Base-by-base conservation (phyloP, 2,329 filamentous ascomycete species). In the Colletotrichum tropicicola region DNA sequence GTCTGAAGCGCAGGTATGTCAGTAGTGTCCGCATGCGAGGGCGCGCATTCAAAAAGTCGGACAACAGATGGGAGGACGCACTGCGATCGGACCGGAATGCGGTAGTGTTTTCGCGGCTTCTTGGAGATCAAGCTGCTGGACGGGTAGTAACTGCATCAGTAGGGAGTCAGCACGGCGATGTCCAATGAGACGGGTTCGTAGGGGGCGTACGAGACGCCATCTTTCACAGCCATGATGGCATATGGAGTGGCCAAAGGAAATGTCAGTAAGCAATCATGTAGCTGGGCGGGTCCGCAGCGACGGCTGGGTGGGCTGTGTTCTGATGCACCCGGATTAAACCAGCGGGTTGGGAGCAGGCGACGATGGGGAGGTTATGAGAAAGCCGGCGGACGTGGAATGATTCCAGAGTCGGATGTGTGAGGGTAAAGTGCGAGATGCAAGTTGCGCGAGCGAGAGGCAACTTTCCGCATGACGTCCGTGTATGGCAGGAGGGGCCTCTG, bases 61-160 rank as follows among this genome's bases (percentile, higher is more conserved):
- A 27, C 5, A 48, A 49, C 27, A 19, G 15, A 15, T 28, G 51
- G 57, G 49, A 53, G 54, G 45, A 56, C 53, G 32, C 49, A 92
- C 88, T 87, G 86, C 52, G 89, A 89, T 53, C 85, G 85, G 70
- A 93, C 89, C 45, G 83, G 84, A 67, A 89, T 85, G 48, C 87
- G 87, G 74, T 91, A 93, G 75, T 91, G 91, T 70, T 86, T 90
- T 73, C 89, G 87, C 67, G 85, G 85, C 51, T 79, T 82, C 63
- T 82, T 80, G 56, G 87, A 84, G 68, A 93, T 84, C 67, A 93
- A 81, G 71, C 82, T 80, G 69, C 92, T 88, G 68, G 90, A 92
- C 63, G 88, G 86, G 78, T 87, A 85, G 75, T 86, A 85, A 73
- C 90, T 92, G 66, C 23, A 45, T 17, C 10, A 8, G 5, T 54